Percentiles rank a stretch among this genome's conserved stretches.
Conservation (phyloP, 345 rosid species). For the Eucalyptus melliodora region DNA sequence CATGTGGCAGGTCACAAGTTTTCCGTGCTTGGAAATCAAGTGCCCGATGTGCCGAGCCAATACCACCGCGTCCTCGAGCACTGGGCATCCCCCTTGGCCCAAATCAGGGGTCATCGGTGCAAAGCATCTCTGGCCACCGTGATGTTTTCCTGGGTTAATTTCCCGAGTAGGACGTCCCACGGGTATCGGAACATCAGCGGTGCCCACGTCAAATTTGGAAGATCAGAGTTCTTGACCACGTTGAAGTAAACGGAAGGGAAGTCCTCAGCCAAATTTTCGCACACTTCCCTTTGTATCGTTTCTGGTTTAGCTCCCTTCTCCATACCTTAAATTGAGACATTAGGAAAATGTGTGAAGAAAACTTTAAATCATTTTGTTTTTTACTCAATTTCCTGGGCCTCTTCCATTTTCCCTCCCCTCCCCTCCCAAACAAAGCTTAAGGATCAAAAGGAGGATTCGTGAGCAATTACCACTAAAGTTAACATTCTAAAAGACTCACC, state of each 20-base stretch:
- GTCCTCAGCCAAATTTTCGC: neutral
- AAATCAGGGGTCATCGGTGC: conserved; percentile 40
- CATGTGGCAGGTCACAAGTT: neutral
- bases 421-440: neutral
- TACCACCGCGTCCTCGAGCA: conserved; percentile 24
- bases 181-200: conserved; percentile 16
- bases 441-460: neutral
- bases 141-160: conserved; percentile 11
- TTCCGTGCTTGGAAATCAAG: neutral
- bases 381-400: neutral
- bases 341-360: neutral
- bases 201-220: conserved; percentile 12
- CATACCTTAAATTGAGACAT: neutral
- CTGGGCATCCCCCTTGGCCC: conserved; percentile 20
- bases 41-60: conserved; percentile 18
- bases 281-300: conserved; percentile 3
- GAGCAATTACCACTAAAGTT: neutral
- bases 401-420: neutral
- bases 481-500: neutral
- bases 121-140: conserved; percentile 32
- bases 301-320: neutral
- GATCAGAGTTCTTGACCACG: conserved; percentile 3
- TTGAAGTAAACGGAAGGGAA: conserved; percentile 10
- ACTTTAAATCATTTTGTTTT: neutral
- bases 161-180: conserved; percentile 15